Evolutionary conservation across 2,329 filamentous ascomycete genomes (phyloP).

Genomic region (Nemania sp.): DNA sequence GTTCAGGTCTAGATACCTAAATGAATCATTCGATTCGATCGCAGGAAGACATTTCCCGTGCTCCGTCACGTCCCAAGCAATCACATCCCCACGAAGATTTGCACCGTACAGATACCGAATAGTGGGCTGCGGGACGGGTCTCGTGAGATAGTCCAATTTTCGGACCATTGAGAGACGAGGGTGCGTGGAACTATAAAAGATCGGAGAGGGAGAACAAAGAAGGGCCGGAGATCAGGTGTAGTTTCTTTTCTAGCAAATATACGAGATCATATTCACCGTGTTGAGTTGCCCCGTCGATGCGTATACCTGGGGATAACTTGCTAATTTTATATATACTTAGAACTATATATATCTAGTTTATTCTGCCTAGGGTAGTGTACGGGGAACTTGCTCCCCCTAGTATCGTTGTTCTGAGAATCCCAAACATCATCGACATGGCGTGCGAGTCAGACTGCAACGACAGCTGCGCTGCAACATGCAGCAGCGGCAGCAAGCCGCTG

Average conservation of each 20-base stretch:
- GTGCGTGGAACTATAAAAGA: background rate
- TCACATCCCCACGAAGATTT: slow-evolving; percentile 6
- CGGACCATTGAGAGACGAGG: slow-evolving; percentile 9
- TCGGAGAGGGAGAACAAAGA: too few relatives aligned
- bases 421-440: slow-evolving; percentile 9
- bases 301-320: too few relatives aligned
- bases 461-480: slow-evolving; percentile 20
- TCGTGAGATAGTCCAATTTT: slow-evolving; percentile 7
- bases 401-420: background rate
- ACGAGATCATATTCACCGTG: too few relatives aligned
- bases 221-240: too few relatives aligned
- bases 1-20: background rate
- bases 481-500: slow-evolving; percentile 19
- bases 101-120: slow-evolving; percentile 1
- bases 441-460: slow-evolving; percentile 27
- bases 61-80: slow-evolving; percentile 7
- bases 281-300: too few relatives aligned
- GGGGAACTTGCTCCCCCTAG: too few relatives aligned
- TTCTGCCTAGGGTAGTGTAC: too few relatives aligned
- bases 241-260: too few relatives aligned
- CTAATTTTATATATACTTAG: too few relatives aligned
- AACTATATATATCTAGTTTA: too few relatives aligned
- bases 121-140: slow-evolving; percentile 12
- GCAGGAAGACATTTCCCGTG: slow-evolving; percentile 10
- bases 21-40: background rate